phyloP scores from a whole-genome alignment of 2,329 filamentous ascomycete species.

The Dactylellina sp. region DNA sequence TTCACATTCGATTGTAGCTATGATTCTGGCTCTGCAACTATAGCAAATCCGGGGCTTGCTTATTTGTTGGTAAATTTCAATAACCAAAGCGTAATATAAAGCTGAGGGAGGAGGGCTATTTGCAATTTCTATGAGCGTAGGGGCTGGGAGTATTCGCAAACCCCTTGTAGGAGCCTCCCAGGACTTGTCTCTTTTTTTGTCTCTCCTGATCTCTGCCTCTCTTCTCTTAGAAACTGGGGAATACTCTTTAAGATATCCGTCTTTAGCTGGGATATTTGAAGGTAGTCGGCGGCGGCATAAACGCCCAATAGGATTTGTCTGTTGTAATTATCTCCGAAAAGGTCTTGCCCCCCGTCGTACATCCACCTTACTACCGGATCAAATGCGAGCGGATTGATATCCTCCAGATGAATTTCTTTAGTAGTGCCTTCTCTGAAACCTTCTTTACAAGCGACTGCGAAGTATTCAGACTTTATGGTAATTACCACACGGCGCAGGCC shows the following conservation, averaged over 20 bases:
- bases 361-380: constrained; percentile 10
- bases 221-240: not conserved
- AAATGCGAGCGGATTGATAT: not conserved
- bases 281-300: constrained; percentile 9
- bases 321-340: not conserved
- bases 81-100: too few species aligned
- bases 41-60: too few species aligned
- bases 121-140: too few species aligned
- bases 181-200: not conserved
- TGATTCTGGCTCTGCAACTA: too few species aligned
- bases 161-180: not conserved
- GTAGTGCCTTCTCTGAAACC: constrained; percentile 2
- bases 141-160: too few species aligned
- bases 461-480: not conserved
- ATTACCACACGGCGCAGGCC: constrained; percentile 9
- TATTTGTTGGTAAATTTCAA: not conserved
- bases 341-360: constrained; percentile 1
- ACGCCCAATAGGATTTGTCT: not conserved
- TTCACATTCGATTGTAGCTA: too few species aligned
- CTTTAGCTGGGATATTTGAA: not conserved
- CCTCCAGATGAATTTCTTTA: not conserved
- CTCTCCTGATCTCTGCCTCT: not conserved
- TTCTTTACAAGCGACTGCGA: constrained; percentile 6
- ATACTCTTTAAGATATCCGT: not conserved
- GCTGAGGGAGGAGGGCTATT: too few species aligned